Evolutionary conservation across 192 early-diverging fungal species (phyloP).

Genomic region (Pilaira anomala): DNA sequence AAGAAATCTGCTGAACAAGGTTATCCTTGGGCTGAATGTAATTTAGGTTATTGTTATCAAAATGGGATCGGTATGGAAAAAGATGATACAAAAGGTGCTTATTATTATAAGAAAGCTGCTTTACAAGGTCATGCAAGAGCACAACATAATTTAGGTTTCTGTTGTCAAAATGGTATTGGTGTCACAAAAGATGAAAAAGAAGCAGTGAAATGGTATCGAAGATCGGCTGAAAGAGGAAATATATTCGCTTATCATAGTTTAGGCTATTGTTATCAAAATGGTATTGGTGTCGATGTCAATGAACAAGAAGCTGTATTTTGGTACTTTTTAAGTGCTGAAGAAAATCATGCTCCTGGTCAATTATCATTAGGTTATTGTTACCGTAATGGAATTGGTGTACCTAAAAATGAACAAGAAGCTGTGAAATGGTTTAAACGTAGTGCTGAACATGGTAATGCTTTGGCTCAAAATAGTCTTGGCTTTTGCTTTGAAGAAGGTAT

Average conservation of each 20-base stretch:
- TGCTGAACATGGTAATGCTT: constrained; percentile 66
- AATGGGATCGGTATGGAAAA: constrained; percentile 65
- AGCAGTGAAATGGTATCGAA: constrained; percentile 62
- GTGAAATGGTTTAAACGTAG: constrained; percentile 60
- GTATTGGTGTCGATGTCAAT: constrained; percentile 54
- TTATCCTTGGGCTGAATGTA: constrained; percentile 83
- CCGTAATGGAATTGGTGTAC: constrained; percentile 55
- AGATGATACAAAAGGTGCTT: constrained; percentile 48
- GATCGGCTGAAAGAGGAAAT: constrained; percentile 50
- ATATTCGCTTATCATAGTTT: constrained; percentile 52
- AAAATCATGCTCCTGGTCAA: constrained; percentile 72
- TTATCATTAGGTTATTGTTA: constrained; percentile 68
- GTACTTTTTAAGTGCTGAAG: constrained; percentile 60
- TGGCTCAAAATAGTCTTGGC: constrained; percentile 79
- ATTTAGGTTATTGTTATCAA: constrained; percentile 74
- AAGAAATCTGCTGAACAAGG: constrained; percentile 62
- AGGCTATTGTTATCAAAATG: constrained; percentile 59
- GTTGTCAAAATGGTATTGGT: constrained; percentile 74
- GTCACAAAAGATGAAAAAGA: constrained; percentile 60
- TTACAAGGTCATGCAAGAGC: constrained; percentile 63
- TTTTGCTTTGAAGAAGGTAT: constrained; percentile 79
- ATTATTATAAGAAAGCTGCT: constrained; percentile 66
- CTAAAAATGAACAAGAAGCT: constrained; percentile 46
- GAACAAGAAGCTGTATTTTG: constrained; percentile 53
- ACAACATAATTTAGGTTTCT: constrained; percentile 69